Evolutionary conservation across 2,329 filamentous ascomycete genomes (phyloP), one percentile per base, ranked within the genome.

Genomic region (Arthroderma sp.): DNA sequence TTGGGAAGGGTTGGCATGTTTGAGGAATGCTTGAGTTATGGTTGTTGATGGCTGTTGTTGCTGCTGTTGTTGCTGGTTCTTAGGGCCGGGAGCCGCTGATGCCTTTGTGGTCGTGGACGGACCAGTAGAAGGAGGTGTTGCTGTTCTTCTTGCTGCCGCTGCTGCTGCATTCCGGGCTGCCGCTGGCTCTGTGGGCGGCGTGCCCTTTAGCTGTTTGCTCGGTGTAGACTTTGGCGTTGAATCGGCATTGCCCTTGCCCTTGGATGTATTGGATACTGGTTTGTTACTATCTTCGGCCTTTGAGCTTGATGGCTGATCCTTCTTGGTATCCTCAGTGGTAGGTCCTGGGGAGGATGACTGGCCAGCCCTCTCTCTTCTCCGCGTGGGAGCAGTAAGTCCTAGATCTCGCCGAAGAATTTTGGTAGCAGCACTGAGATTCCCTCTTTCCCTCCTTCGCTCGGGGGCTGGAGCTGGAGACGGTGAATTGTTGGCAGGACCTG

Each of bases 1-100:
- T 68, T 96, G 91, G 0, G 90, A 93, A 9, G 88, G 83, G 67
- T 94, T 95, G 55, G 85, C 86, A 64, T 90, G 86, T 70, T 91
- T 91, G 60, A 91, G 76, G 66, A 91, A 91, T 19, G 84, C 86
- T 60, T 71, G 70, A 3, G 68, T 75, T n/a, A 63, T 41, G 9
- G 66, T 59, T 31, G 60, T 11, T 31, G 8, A 62, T 56, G 56
- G 49, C 58, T 52, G 19, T 13, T 47, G 41, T 64, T 55, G 6
- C 61, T 51, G 35, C 57, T 55, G 9, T 59, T 52, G 51, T n/a
- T 9, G 49, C 37, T 51, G 51, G 19, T 49, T 38, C 19, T 58
- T 56, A 9, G 43, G 43, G 33, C 47, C 23, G 11, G 53, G 28
- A 39, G 55, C 13, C 17, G 39, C n/a, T 41, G 55, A 41, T 2